Evolutionary conservation across 352 stramenopile species (phyloP), one percentile per base, ranked within the genome.

Genomic region (Globisporangium emineosum): DNA sequence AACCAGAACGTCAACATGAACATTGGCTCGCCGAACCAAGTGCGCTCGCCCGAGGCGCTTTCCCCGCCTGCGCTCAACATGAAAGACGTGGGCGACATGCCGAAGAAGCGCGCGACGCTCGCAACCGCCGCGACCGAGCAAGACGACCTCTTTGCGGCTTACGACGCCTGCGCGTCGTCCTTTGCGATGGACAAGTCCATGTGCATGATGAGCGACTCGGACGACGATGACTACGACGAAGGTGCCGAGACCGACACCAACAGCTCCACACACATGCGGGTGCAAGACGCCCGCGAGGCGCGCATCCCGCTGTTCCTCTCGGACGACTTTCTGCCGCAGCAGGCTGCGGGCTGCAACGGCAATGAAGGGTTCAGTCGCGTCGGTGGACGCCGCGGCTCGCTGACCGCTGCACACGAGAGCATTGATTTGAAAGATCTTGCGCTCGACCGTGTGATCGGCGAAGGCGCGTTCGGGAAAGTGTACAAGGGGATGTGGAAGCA

Each of bases 391-490:
- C 68, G 64, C 33, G 40, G 57, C 33, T 60, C 64, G 71, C 42
- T 77, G 74, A 30, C 69, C 73, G 29, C 71, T 75, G 55, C 74
- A 2, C 79, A 81, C 47, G 69, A 77, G 62, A 83, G 72, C 49
- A 86, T 94, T 55, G 63, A 88, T 63, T 86, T 89, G 70, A 62
- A 64, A 5, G 82, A 94, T 52, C 67, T 94, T 5, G 33, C 65
- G 19, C 65, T 93, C 12, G 76, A 73, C 9, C 67, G 69, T 29
- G 73, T 91, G 8, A 89, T 94, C 23, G 86, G 86, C 30, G 77
- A 91, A 74, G 86, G 86, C 40, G 86, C 86, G 10, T 94, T 94
- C 51, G 86, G 83, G 10, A 88, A 89, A 61, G 86, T 94, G 37
- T 90, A 86, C 61, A 74, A 83, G 60, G 86, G 71, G 15, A 75